These are phyloP conservation scores for Cyclotella baltica DNA, from an alignment of 108 stramenopile species.

Conservation along the genomic window DNA sequence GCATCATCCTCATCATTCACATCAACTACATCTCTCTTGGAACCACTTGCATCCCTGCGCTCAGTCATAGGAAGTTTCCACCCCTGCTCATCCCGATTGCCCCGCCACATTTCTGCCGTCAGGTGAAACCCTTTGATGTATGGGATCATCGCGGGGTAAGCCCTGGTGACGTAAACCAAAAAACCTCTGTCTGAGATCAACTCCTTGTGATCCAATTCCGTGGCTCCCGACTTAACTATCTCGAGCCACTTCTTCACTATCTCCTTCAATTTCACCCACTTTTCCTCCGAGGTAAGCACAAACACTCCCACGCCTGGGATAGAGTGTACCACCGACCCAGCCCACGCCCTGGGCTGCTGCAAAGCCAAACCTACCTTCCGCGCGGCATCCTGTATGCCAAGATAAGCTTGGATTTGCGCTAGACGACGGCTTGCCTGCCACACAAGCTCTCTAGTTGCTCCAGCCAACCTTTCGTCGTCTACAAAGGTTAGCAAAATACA, in stretches of 20 bases:
- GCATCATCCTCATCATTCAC: slow-evolving; percentile 5
- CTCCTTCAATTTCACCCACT: slow-evolving; percentile 24
- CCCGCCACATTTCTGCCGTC: slow-evolving; percentile 16
- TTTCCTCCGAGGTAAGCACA: slow-evolving; percentile 31
- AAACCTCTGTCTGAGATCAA: slow-evolving; percentile 14
- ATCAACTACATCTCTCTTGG: background rate
- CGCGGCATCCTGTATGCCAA: slow-evolving; percentile 58
- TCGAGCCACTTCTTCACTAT: slow-evolving; percentile 17
- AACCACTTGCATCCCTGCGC: background rate
- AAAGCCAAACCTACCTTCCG: slow-evolving; percentile 28
- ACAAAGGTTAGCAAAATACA: slow-evolving; percentile 49
- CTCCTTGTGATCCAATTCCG: background rate
- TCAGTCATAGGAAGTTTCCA: slow-evolving; percentile 14
- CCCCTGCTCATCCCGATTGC: slow-evolving; percentile 3
- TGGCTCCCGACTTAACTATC: background rate
- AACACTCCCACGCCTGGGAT: slow-evolving; percentile 20
- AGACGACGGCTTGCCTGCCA: slow-evolving; percentile 11
- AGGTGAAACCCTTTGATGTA: slow-evolving; percentile 43
- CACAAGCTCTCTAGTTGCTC: background rate
- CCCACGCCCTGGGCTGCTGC: slow-evolving; percentile 37
- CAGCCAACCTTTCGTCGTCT: slow-evolving; percentile 48
- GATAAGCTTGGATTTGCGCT: slow-evolving; percentile 15
- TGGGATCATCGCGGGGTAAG: slow-evolving; percentile 17
- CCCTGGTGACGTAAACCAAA: slow-evolving; percentile 34
- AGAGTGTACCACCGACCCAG: slow-evolving; percentile 16